Conservation (phyloP, 2,329 filamentous ascomycete genomes). For the Colletotrichum chrysophilum region DNA sequence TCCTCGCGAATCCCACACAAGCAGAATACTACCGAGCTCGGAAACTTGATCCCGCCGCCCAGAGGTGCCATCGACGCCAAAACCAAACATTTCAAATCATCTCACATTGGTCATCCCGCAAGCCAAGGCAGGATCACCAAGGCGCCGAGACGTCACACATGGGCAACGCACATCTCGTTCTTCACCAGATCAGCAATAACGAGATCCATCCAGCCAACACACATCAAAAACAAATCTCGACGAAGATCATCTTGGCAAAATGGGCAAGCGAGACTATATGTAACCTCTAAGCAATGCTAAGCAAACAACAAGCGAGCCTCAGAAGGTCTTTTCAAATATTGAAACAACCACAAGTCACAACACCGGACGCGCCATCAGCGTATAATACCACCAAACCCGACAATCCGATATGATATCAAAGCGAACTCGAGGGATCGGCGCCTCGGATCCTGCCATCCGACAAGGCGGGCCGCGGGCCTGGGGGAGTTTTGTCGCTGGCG, state of each 20-base stretch:
- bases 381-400: not conserved
- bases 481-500: not conserved
- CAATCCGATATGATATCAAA: not conserved
- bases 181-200: not conserved
- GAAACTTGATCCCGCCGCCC: not conserved
- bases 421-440: not conserved
- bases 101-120: not conserved
- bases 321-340: not conserved
- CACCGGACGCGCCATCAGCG: not conserved
- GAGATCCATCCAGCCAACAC: not conserved
- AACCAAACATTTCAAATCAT: not conserved
- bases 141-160: not conserved
- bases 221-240: not conserved
- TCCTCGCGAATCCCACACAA: not conserved
- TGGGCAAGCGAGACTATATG: not conserved
- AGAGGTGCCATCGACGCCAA: not conserved
- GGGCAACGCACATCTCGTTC: not conserved
- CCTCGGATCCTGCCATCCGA: not conserved
- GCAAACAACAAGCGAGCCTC: not conserved
- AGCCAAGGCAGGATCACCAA: not conserved
- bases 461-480: not conserved
- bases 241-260: not conserved
- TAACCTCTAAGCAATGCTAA: not conserved
- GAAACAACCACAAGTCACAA: not conserved
- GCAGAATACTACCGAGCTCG: not conserved